These are phyloP conservation scores for Suhomyces sp. DNA, from an alignment of 805 yeast species.

Conservation along the genomic window DNA sequence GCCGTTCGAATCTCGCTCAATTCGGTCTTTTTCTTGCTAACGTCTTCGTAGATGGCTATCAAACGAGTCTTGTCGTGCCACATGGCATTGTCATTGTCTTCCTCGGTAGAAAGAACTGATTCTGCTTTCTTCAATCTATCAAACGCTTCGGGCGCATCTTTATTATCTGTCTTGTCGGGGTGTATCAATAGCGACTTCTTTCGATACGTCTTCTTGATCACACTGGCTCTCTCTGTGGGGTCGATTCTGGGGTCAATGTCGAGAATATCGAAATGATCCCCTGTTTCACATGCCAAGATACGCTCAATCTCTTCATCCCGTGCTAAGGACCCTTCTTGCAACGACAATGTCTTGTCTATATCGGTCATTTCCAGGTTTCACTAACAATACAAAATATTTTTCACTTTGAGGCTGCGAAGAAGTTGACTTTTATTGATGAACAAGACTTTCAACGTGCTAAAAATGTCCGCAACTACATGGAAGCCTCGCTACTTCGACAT, in stretches of 20 bases:
- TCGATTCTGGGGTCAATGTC: conserved; percentile 34
- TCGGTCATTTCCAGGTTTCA: background rate
- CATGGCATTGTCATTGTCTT: conserved; percentile 9
- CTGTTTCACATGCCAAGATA: conserved; percentile 43
- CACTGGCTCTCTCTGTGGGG: conserved; percentile 37
- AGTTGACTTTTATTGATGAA: background rate
- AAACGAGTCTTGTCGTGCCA: conserved; percentile 20
- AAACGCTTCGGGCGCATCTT: conserved; percentile 63
- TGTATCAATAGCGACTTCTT: conserved; percentile 62
- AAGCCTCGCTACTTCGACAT: conserved; percentile 44
- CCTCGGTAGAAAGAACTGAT: conserved; percentile 18
- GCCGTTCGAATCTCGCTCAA: conserved; percentile 20
- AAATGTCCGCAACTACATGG: conserved; percentile 19
- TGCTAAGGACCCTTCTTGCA: conserved; percentile 25
- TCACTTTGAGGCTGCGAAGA: background rate
- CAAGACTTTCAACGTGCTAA: background rate
- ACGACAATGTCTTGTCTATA: background rate
- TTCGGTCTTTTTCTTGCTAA: conserved; percentile 2
- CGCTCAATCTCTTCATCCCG: conserved; percentile 56
- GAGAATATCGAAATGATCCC: conserved; percentile 56
- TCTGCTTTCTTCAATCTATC: conserved; percentile 58
- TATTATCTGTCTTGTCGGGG: conserved; percentile 60
- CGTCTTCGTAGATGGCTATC: conserved; percentile 27
- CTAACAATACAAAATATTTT: background rate
- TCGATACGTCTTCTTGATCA: conserved; percentile 49